A percentile compares a stretch with the other conserved stretches of the same genome.
These are phyloP conservation scores for Saccharomycopsis lassenensis DNA, from an alignment of 805 yeast species.

Conservation along the genomic window DNA sequence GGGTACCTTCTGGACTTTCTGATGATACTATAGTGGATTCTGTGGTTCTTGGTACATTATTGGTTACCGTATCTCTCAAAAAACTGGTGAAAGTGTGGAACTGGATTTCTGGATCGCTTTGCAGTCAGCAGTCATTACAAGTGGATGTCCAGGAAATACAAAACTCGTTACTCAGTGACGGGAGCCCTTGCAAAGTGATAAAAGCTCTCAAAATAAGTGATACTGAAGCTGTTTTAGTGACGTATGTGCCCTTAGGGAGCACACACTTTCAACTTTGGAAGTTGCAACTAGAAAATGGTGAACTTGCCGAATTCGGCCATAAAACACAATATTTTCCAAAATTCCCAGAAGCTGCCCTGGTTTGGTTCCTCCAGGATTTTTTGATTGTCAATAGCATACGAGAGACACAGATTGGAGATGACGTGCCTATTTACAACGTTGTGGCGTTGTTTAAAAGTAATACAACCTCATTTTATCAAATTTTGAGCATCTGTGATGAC, in stretches of 20 bases:
- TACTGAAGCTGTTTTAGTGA: too few relatives aligned
- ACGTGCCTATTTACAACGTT: constrained; percentile 24
- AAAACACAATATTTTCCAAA: constrained; percentile 22
- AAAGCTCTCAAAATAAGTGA: constrained; percentile 16
- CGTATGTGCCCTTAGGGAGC: constrained; percentile 33
- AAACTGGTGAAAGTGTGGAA: constrained; percentile 54
- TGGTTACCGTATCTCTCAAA: constrained; percentile 45
- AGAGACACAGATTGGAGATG: too few relatives aligned
- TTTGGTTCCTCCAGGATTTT: constrained; percentile 42
- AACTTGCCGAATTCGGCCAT: constrained; percentile 23
- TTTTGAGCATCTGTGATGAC: constrained; percentile 24
- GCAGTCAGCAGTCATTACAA: constrained; percentile 5
- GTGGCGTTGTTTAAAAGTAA: constrained; percentile 56
- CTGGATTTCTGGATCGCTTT: constrained; percentile 21
- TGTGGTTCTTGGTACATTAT: too few relatives aligned
- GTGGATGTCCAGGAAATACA: constrained; percentile 1
- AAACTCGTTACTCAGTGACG: constrained; percentile 23
- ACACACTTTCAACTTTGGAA: constrained; percentile 34
- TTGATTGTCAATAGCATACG: constrained; percentile 22
- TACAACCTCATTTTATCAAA: constrained; percentile 36
- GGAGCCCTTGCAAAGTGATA: constrained; percentile 24
- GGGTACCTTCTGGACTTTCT: neutral
- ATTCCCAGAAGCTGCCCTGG: constrained; percentile 27
- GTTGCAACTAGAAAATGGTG: constrained; percentile 19
- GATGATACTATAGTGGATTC: too few relatives aligned